Evolutionary conservation across 768 basidiomycete genomes (phyloP), one percentile per base, ranked within the genome.

Genomic region (Calocybe gangraenosa): DNA sequence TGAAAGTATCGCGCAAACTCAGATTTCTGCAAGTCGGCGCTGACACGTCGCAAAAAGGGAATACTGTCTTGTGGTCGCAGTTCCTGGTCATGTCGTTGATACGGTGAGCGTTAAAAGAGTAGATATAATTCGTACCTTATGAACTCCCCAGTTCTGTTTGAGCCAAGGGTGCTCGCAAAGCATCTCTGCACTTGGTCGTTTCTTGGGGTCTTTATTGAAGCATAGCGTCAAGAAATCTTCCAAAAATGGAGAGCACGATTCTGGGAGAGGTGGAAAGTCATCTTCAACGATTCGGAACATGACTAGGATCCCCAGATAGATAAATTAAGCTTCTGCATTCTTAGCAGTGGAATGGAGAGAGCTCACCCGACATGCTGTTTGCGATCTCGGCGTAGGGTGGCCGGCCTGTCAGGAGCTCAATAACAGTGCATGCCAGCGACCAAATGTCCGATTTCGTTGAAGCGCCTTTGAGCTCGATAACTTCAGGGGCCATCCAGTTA

Each of bases 401-500:
- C 22, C 79, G 74, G 1, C 95, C 95, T 5, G 92, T 95, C 52
- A 97, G 69, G 19, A 99, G 75, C 65, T 99, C 95, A 55, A 95
- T 82, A 54, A 97, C 82, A 3, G 95, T 97, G 59, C 94, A 96
- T 1, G 83, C 95, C 51, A 99, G 65, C 0, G 92, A 95, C 93
- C 93, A 96, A 23, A 96, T 94, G 60, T 96, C 93, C 20, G 90
- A 86, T 56, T 92, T 92, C 0, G 85, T 75, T n/a, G 89, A 87
- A 7, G 95, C 90, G 3, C 94, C 94, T 62, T 92, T 87, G 44
- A 98, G 78, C 61, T 92, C 86, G 50, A 99, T 98, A 40, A 97
- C 90, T 65, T 99, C 95, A 2, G 95, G 95, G 9, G 94, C 94
- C 93, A 99, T 98, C 95, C 95, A 99, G 58, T 97, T 95, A 11